Evolutionary conservation across 495 filamentous ascomycete genomes (phyloP).

Genomic region (Apiosordaria backusii): DNA sequence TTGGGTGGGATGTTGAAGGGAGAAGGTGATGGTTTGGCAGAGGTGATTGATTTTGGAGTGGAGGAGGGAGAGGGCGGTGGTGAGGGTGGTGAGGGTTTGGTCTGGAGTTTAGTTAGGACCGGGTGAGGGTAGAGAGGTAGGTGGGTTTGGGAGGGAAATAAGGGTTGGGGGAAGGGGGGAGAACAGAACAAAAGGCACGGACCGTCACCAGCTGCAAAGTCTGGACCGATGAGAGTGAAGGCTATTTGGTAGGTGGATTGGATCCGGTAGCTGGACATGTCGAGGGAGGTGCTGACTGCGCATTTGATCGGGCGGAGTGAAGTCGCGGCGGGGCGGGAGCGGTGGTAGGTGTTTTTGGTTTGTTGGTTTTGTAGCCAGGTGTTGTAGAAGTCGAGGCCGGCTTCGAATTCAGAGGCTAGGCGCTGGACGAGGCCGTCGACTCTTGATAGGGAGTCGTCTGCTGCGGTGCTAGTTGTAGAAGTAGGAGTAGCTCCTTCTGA

Average conservation of each 20-base stretch:
- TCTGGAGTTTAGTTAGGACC: too few relatives aligned
- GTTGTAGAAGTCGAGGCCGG: constrained; percentile 36
- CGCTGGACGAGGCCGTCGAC: constrained; percentile 32
- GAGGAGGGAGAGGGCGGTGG: not conserved
- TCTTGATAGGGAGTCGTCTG: constrained; percentile 18
- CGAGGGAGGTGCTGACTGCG: constrained; percentile 35
- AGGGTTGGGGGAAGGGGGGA: too few relatives aligned
- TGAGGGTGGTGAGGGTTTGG: not conserved
- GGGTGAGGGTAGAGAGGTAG: too few relatives aligned
- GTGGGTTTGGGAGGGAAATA: not conserved
- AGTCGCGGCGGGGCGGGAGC: constrained; percentile 3
- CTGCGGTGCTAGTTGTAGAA: too few relatives aligned
- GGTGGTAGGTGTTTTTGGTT: constrained; percentile 15
- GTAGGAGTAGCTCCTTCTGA: not conserved
- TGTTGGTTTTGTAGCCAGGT: constrained; percentile 33
- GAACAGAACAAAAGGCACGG: constrained; percentile 2
- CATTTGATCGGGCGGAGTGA: constrained; percentile 18
- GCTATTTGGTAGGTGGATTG: constrained; percentile 34
- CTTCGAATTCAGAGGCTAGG: constrained; percentile 31
- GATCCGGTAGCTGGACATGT: constrained; percentile 33
- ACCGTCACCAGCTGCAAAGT: constrained; percentile 39
- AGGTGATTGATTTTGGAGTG: constrained; percentile 12
- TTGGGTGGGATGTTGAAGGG: not conserved
- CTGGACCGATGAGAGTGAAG: constrained; percentile 35
- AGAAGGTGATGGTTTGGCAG: constrained; percentile 8